Base-by-base conservation (phyloP, 83 land plant species). In the Picea abies region DNA sequence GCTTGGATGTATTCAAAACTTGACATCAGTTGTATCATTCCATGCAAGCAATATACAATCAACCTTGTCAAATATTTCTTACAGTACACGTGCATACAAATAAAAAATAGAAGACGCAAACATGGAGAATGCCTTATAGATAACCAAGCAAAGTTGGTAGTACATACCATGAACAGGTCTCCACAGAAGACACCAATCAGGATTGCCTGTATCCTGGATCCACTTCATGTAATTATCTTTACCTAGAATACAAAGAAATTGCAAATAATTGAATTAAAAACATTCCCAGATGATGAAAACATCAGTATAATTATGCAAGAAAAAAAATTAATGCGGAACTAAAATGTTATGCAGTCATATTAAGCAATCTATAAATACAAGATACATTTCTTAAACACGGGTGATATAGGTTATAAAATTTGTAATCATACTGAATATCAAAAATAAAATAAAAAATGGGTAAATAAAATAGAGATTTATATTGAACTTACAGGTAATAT, bases 121-220 rank as follows among this genome's bases (percentile, higher is more conserved):
- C 25, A n/a, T 20, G 11, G 3, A 11, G 4, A 66, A 66, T 8
- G 10, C 8, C 22, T 72, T 49, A 49, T 75, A 5, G 11, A 44
- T 37, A 20, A 72, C 52, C 16, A 22, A 75, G 29, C 25, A 75
- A 75, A 75, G 32, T 52, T 29, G 49, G 60, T 49, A 78, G 63
- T 60, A 35, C 65, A 32, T 78, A 78, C 80, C 80, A 6, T 32
- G 65, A 58, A 78, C 65, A 17, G 65, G 22, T 78, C 20, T 78
- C 80, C 80, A 78, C 29, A 78, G 0, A 29, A 78, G 65, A 61
- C 80, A 78, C 65, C 44, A 35, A 11, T 78, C 65, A 49, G 80
- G 65, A 78, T 78, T 78, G 20, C 80, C 80, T 26, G 80, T 29
- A 60, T 78, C 80, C 80, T 78, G 44, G 44, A 78, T 78, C 80